Percentiles rank a stretch among this genome's conserved stretches.
Conservation (phyloP, 257 asterid genomes). For the Fraxinus anomala region DNA sequence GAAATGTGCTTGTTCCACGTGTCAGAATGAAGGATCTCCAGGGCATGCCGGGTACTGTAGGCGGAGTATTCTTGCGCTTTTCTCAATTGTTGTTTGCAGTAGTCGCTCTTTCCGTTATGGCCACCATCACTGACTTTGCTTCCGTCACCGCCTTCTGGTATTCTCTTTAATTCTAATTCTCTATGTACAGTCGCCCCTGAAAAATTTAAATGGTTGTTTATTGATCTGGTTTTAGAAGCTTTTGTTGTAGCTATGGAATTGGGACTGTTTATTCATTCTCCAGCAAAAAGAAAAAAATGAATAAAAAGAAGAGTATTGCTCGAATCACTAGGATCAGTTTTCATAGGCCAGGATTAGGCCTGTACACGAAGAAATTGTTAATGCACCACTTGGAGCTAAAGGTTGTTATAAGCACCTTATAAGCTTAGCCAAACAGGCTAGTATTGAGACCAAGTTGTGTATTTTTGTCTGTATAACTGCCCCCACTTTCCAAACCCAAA, state of each 20-base stretch:
- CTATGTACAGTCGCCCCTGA: too few species aligned
- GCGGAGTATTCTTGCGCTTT: conserved; percentile 73
- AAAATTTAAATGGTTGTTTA: not conserved
- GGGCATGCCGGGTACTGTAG: conserved; percentile 97
- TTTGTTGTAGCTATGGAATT: conserved; percentile 4
- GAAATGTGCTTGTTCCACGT: conserved; percentile 64
- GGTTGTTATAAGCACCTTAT: too few species aligned
- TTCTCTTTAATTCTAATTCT: not conserved
- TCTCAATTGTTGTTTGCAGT: conserved; percentile 74
- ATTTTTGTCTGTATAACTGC: too few species aligned
- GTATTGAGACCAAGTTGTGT: too few species aligned
- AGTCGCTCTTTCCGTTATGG: conserved; percentile 81
- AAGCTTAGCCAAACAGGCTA: too few species aligned
- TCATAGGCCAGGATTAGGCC: too few species aligned
- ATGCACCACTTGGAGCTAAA: too few species aligned
- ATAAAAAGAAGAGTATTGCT: too few species aligned
- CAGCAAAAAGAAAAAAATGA: not conserved
- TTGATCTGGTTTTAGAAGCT: not conserved
- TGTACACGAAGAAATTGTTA: too few species aligned
- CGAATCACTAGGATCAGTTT: too few species aligned
- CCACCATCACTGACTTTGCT: conserved; percentile 83
- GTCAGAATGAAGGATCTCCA: conserved; percentile 92
- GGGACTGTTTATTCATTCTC: not conserved
- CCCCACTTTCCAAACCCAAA: too few species aligned
- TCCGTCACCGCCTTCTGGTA: conserved; percentile 99